phyloP scores from a whole-genome alignment of 208 protist species.

The Acanthamoeba sp. region DNA sequence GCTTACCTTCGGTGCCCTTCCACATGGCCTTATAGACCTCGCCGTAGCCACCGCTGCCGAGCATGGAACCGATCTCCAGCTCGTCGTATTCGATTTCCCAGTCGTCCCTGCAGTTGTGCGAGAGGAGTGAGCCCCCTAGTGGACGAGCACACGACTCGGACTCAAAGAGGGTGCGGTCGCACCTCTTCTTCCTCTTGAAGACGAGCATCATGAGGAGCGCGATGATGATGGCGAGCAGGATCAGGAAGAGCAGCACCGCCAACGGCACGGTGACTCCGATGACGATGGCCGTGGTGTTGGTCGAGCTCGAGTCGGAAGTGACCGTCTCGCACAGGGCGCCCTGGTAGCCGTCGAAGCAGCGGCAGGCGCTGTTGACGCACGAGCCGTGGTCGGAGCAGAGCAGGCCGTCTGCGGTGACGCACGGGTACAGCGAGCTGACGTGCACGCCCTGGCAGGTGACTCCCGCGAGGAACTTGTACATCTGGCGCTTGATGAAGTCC shows the following conservation, averaged over 20 bases:
- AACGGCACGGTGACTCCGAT: neutral
- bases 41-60: slow-evolving; percentile 25
- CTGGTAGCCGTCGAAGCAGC: slow-evolving; percentile 6
- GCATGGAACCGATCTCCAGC: neutral
- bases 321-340: neutral
- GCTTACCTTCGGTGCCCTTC: slow-evolving; percentile 43
- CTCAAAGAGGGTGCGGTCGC: too few relatives aligned
- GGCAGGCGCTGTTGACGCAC: neutral
- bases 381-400: slow-evolving; percentile 47
- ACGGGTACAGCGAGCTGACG: neutral
- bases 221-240: slow-evolving; percentile 11
- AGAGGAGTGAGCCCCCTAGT: too few relatives aligned
- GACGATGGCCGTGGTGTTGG: neutral
- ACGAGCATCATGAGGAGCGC: slow-evolving; percentile 21
- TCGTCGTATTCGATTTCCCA: slow-evolving; percentile 25
- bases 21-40: slow-evolving; percentile 54
- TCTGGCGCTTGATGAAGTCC: neutral
- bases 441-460: neutral
- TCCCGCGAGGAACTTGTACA: slow-evolving; percentile 21
- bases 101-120: too few relatives aligned
- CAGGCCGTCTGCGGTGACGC: slow-evolving; percentile 1
- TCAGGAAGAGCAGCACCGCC: slow-evolving; percentile 1
- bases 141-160: too few relatives aligned
- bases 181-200: slow-evolving; percentile 20
- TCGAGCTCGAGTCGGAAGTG: neutral